Percentiles rank a stretch among this genome's conserved stretches.
Conservation (phyloP, 2,329 filamentous ascomycete genomes). For the Aspergillus awamori region DNA sequence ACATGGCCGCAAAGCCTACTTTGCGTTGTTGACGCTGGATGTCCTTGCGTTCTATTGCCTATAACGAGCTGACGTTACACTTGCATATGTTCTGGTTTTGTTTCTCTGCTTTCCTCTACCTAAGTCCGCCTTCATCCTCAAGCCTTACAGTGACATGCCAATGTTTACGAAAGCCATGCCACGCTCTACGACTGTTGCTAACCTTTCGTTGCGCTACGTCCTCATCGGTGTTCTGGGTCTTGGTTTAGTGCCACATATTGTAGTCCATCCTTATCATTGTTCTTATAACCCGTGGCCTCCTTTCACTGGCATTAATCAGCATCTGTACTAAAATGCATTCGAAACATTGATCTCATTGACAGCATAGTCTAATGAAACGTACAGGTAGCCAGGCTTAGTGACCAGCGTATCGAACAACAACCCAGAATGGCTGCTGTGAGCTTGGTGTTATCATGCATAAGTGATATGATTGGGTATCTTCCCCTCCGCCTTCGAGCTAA, state of each 20-base stretch:
- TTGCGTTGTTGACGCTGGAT: conserved; percentile 9
- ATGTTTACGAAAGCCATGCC: background rate
- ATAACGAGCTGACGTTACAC: conserved; percentile 1
- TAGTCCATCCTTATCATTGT: background rate
- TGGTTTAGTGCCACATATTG: conserved; percentile 4
- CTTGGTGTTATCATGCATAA: conserved; percentile 1
- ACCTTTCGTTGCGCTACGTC: conserved; percentile 11
- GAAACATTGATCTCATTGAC: background rate
- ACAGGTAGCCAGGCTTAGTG: background rate
- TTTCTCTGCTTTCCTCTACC: conserved; percentile 11
- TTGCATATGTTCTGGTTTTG: background rate
- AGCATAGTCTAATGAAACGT: background rate
- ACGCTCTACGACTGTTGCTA: conserved; percentile 10
- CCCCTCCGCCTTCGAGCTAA: conserved; percentile 10
- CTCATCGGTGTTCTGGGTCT: conserved; percentile 21
- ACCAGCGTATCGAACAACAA: background rate
- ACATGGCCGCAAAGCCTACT: background rate
- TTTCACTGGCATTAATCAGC: conserved; percentile 6
- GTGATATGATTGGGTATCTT: conserved; percentile 22
- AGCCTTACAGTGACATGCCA: background rate
- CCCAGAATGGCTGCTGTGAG: background rate
- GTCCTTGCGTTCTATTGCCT: background rate
- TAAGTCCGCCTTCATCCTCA: background rate
- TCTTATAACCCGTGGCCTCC: background rate
- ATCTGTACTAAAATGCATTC: conserved; percentile 13